Evolutionary conservation across 2,329 filamentous ascomycete genomes (phyloP).

Genomic region (Xylaria polymorpha): DNA sequence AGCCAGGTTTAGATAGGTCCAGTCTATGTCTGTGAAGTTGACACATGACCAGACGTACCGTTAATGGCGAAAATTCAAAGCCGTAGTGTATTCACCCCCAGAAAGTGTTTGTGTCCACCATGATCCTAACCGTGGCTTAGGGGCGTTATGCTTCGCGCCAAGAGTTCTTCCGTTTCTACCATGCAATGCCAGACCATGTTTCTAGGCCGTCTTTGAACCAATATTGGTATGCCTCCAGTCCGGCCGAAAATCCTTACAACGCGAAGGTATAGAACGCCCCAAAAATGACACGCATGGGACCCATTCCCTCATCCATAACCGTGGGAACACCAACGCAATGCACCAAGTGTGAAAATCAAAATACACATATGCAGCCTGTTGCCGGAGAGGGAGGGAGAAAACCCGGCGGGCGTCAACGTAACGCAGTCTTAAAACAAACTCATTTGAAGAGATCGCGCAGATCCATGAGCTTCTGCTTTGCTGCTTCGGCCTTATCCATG

Average conservation of each 20-base stretch:
- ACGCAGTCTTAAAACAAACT: slow-evolving; percentile 12
- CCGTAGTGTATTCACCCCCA: neutral
- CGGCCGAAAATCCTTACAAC: neutral
- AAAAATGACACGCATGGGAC: slow-evolving; percentile 18
- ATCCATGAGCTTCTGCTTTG: slow-evolving; percentile 71
- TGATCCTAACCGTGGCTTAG: neutral
- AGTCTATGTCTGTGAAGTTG: neutral
- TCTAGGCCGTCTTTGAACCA: slow-evolving; percentile 4
- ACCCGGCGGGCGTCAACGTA: neutral
- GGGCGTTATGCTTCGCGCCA: neutral
- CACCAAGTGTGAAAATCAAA: slow-evolving; percentile 19
- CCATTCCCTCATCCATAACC: slow-evolving; percentile 16
- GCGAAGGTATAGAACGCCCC: slow-evolving; percentile 21
- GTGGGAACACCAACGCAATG: slow-evolving; percentile 39
- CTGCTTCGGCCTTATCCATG: slow-evolving; percentile 68
- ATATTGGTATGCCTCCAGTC: slow-evolving; percentile 5
- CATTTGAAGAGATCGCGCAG: slow-evolving; percentile 69
- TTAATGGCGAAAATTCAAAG: slow-evolving; percentile 7
- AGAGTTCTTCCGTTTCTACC: neutral
- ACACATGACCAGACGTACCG: slow-evolving; percentile 1
- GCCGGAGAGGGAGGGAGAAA: neutral
- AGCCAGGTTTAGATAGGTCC: neutral
- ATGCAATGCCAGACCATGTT: slow-evolving; percentile 17
- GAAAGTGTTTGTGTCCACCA: neutral
- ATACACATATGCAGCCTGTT: slow-evolving; percentile 8